These are phyloP conservation scores for Metarhizium anisopliae DNA, from an alignment of 2,329 filamentous ascomycete species.

Conservation along the genomic window DNA sequence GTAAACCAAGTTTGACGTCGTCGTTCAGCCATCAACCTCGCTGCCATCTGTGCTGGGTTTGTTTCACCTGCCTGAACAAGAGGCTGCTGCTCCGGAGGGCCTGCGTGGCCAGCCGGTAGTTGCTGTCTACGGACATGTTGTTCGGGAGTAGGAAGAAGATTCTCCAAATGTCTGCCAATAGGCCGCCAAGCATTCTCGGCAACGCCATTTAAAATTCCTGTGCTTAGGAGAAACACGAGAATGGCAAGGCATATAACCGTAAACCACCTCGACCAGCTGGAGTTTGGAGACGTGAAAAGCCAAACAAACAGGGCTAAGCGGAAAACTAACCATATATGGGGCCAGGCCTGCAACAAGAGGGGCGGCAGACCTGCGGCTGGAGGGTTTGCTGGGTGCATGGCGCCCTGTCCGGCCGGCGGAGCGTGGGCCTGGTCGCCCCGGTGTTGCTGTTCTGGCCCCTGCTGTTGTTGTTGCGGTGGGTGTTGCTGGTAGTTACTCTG, in stretches of 20 bases:
- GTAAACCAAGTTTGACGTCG: conserved; percentile 23
- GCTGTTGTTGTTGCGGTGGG: conserved; percentile 13
- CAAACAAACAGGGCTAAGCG: conserved; percentile 52
- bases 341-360: conserved; percentile 35
- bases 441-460: conserved; percentile 8
- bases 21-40: conserved; percentile 39
- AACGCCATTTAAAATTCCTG: conserved; percentile 47
- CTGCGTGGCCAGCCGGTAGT: conserved; percentile 14
- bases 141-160: conserved; percentile 43
- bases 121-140: conserved; percentile 13
- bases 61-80: conserved; percentile 20
- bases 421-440: background rate
- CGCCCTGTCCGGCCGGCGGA: conserved; percentile 1
- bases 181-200: conserved; percentile 48
- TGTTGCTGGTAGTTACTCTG: conserved; percentile 8
- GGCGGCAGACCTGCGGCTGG: conserved; percentile 22
- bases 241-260: conserved; percentile 45
- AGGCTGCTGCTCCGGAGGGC: conserved; percentile 17
- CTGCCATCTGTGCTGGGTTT: conserved; percentile 43
- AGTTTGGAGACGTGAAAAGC: conserved; percentile 52
- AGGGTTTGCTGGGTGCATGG: conserved; percentile 31
- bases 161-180: conserved; percentile 49
- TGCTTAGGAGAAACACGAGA: conserved; percentile 49
- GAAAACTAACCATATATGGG: conserved; percentile 53
- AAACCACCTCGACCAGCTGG: conserved; percentile 51